These are phyloP conservation scores for Ramaria sp. DNA, from an alignment of 768 basidiomycete genomes.

Conservation along the genomic window DNA sequence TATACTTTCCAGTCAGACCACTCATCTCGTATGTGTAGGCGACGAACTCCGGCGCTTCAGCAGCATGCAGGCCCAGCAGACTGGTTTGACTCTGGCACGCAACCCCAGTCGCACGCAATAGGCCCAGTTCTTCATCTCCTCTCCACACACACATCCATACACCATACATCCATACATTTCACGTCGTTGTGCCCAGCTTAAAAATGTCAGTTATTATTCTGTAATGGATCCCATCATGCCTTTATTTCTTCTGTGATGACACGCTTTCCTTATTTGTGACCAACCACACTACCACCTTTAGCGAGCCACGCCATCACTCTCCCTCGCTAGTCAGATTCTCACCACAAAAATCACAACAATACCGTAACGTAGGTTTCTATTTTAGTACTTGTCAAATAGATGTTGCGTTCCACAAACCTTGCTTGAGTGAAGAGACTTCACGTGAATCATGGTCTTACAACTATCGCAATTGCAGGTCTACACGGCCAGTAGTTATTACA, in stretches of 20 bases:
- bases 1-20: background rate
- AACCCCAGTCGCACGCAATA: slow-evolving; percentile 54
- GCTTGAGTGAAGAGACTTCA: too few species aligned
- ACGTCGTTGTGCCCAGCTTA: background rate
- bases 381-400: background rate
- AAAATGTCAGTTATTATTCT: background rate
- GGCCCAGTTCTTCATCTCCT: background rate
- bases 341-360: too few species aligned
- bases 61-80: slow-evolving; percentile 71
- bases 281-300: background rate
- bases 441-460: too few species aligned
- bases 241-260: background rate
- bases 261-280: background rate
- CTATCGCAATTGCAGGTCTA: too few species aligned
- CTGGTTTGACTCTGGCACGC: slow-evolving; percentile 69
- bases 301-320: too few species aligned
- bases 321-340: too few species aligned
- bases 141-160: background rate
- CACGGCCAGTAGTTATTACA: too few species aligned
- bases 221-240: background rate
- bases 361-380: too few species aligned
- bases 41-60: slow-evolving; percentile 82
- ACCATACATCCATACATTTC: background rate
- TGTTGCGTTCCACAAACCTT: too few species aligned
- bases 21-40: slow-evolving; percentile 15